A percentile compares a stretch with the other conserved stretches of the same genome.
Evolutionary conservation across 768 basidiomycete species (phyloP).

Genomic region (Gloeophyllum trabeum): DNA sequence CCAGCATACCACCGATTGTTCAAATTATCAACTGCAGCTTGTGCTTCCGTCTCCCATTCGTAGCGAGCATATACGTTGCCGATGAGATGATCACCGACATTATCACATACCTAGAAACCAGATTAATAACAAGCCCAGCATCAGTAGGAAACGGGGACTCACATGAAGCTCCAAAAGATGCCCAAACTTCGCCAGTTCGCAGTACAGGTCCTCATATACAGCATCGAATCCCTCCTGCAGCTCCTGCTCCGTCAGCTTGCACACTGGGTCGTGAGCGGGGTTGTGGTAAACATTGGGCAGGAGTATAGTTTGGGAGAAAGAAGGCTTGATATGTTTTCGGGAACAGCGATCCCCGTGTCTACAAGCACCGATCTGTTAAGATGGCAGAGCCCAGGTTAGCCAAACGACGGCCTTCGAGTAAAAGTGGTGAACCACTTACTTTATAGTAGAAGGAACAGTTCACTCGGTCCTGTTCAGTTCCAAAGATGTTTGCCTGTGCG

Average conservation of each 20-base stretch:
- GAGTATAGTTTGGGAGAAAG: constrained; percentile 94
- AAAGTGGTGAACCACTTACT: constrained; percentile 27
- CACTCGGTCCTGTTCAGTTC: constrained; percentile 89
- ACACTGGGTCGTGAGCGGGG: constrained; percentile 86
- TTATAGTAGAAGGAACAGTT: constrained; percentile 99
- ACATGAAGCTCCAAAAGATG: constrained; percentile 94
- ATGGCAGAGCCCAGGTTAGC: constrained; percentile 6
- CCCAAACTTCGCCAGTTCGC: constrained; percentile 90
- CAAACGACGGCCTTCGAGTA: too few species aligned
- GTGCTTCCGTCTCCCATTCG: constrained; percentile 98
- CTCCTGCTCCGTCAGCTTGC: constrained; percentile 80
- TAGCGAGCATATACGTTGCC: constrained; percentile 97
- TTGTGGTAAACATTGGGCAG: constrained; percentile 98
- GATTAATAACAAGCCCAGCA: constrained; percentile 2
- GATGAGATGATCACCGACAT: constrained; percentile 97
- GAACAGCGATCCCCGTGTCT: constrained; percentile 98
- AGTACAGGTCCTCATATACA: constrained; percentile 92
- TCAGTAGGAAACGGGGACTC: constrained; percentile 18
- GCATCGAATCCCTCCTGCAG: constrained; percentile 88
- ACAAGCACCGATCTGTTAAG: constrained; percentile 85
- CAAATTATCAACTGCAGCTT: constrained; percentile 82
- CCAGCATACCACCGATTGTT: constrained; percentile 99
- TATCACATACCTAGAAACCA: constrained; percentile 75
- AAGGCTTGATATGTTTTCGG: constrained; percentile 94
- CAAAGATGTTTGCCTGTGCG: constrained; percentile 87